A percentile compares a stretch with the other conserved stretches of the same genome.
These are phyloP conservation scores for Barnettozyma californica DNA, from an alignment of 805 yeast genomes.

Conservation along the genomic window DNA sequence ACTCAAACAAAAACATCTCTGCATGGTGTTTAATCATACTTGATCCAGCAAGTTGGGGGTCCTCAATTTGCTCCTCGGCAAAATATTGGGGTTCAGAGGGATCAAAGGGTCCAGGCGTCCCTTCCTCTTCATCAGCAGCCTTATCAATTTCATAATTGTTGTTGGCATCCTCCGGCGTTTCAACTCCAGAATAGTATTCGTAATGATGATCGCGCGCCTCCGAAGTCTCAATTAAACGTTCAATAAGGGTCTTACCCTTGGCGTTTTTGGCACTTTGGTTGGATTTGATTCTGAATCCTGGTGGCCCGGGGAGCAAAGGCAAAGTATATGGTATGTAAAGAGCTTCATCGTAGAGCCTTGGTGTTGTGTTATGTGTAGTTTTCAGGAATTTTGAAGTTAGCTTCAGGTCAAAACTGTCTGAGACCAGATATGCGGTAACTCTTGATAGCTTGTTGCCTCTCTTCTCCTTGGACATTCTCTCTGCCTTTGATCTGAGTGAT, in stretches of 20 bases:
- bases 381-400: conserved; percentile 59
- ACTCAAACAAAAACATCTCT: conserved; percentile 82
- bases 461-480: conserved; percentile 43
- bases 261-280: conserved; percentile 40
- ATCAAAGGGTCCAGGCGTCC: conserved; percentile 52
- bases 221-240: conserved; percentile 67
- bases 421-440: conserved; percentile 86
- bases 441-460: conserved; percentile 61
- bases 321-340: conserved; percentile 83
- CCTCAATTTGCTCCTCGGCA: conserved; percentile 36
- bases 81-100: conserved; percentile 93
- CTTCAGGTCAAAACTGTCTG: conserved; percentile 72
- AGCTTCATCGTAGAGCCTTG: conserved; percentile 89
- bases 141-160: conserved; percentile 35
- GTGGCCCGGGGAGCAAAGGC: conserved; percentile 81
- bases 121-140: conserved; percentile 25
- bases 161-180: conserved; percentile 50
- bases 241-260: conserved; percentile 50
- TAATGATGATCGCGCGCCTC: conserved; percentile 90
- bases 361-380: conserved; percentile 73
- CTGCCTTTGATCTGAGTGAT: conserved; percentile 35
- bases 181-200: conserved; percentile 81
- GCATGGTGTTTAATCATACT: conserved; percentile 47
- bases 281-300: conserved; percentile 71
- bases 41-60: conserved; percentile 13